Evolutionary conservation across 345 rosid genomes (phyloP).

Genomic region (Salix viminalis): DNA sequence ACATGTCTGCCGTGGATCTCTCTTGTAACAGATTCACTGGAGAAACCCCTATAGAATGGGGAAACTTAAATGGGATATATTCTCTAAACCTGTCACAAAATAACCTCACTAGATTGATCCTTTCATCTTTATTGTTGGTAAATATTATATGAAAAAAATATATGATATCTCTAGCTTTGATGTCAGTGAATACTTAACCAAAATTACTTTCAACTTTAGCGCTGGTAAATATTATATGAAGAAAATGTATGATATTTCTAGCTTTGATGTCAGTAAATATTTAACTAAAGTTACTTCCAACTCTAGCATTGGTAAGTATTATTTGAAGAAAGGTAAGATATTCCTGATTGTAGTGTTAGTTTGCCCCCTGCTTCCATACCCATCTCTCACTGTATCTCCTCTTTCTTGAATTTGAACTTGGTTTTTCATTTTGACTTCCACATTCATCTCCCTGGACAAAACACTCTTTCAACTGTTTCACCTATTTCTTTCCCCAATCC

Average conservation of each 20-base stretch:
- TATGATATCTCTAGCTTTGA: no score
- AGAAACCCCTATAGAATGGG: not conserved
- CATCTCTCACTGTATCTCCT: slow-evolving; percentile 48
- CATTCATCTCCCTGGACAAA: slow-evolving; percentile 17
- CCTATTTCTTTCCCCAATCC: slow-evolving; percentile 72
- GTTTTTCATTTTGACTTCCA: slow-evolving; percentile 31
- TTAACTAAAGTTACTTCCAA: no score
- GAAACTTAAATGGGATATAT: not conserved
- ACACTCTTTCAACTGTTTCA: slow-evolving; percentile 55
- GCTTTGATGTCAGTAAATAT: no score
- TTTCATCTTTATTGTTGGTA: not conserved
- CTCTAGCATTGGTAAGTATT: no score
- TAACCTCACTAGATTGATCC: slow-evolving; percentile 16
- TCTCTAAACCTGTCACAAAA: slow-evolving; percentile 38
- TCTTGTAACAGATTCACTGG: not conserved
- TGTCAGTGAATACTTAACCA: no score
- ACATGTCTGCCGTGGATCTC: not conserved
- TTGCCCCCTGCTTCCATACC: slow-evolving; percentile 28
- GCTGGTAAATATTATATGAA: no score
- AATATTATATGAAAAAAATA: no score
- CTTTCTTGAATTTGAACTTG: slow-evolving; percentile 53
- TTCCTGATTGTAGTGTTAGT: not conserved
- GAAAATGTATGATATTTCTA: no score
- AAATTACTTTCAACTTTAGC: no score
- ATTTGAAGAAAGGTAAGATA: no score